These are phyloP conservation scores for Pichia pseudocactophila DNA, from an alignment of 805 yeast species.

Conservation along the genomic window DNA sequence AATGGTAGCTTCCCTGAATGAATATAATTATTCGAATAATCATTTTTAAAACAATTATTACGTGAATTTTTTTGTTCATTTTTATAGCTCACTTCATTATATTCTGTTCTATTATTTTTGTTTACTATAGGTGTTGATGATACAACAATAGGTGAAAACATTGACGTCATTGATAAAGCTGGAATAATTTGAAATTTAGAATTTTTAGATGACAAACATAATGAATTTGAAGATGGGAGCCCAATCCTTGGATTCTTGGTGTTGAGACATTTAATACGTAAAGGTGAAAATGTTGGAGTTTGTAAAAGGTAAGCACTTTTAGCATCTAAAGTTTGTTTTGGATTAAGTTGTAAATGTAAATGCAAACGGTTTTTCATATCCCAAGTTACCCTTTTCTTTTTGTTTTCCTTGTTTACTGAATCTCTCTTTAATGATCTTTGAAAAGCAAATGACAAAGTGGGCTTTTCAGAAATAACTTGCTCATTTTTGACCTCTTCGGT, in stretches of 20 bases:
- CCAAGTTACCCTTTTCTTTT: slow-evolving; percentile 7
- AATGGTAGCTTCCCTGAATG: slow-evolving; percentile 59
- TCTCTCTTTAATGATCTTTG: neutral
- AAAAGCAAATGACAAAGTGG: neutral
- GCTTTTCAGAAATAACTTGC: neutral
- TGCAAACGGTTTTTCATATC: slow-evolving; percentile 3
- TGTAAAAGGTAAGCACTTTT: neutral
- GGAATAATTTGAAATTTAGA: slow-evolving; percentile 3
- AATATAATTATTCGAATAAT: slow-evolving; percentile 61
- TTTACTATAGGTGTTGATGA: neutral
- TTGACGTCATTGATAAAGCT: neutral
- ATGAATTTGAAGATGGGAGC: neutral
- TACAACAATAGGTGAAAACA: neutral
- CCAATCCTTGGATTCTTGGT: neutral
- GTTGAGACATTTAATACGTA: slow-evolving; percentile 1
- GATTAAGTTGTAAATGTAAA: slow-evolving; percentile 1
- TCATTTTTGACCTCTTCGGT: neutral
- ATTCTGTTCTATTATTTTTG: neutral
- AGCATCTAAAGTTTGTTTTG: neutral
- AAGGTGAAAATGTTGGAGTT: slow-evolving; percentile 5
- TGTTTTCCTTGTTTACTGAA: neutral
- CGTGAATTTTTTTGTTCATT: neutral
- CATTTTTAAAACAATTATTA: slow-evolving; percentile 41
- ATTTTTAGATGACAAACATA: slow-evolving; percentile 1
- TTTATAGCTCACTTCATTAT: neutral